A percentile compares a stretch with the other conserved stretches of the same genome.
These are phyloP conservation scores for Boletus pseudopeckii DNA, from an alignment of 768 basidiomycete genomes.

Conservation along the genomic window DNA sequence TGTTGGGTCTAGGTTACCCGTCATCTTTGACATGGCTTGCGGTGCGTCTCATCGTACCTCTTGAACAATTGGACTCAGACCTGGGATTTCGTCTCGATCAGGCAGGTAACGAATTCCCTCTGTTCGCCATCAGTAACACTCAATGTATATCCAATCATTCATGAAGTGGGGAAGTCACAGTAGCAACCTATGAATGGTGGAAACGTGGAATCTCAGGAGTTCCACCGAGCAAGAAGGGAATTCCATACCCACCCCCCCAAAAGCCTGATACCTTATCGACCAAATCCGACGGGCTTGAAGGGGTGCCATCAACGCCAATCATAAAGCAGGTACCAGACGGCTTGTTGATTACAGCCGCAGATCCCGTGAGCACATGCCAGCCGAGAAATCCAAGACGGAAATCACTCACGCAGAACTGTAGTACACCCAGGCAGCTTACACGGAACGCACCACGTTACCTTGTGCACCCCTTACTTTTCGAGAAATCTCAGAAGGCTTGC, in stretches of 20 bases:
- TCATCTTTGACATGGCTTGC: conserved; percentile 31
- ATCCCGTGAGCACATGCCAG: conserved; percentile 20
- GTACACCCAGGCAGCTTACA: conserved; percentile 62
- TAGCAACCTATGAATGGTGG: conserved; percentile 62
- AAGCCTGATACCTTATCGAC: background rate
- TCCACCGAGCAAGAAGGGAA: conserved; percentile 14
- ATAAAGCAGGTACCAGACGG: conserved; percentile 13
- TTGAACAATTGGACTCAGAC: background rate
- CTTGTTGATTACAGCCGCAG: conserved; percentile 22
- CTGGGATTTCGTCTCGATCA: background rate
- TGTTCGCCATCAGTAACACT: conserved; percentile 23
- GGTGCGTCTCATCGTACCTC: conserved; percentile 14
- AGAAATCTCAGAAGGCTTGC: conserved; percentile 54
- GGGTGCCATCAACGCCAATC: background rate
- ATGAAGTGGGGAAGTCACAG: conserved; percentile 60
- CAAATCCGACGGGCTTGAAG: background rate
- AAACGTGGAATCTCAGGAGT: conserved; percentile 31
- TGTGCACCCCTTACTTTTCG: conserved; percentile 61
- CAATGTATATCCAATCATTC: background rate
- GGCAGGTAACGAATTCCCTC: conserved; percentile 22
- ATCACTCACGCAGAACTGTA: conserved; percentile 27
- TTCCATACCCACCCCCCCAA: background rate
- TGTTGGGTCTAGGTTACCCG: conserved; percentile 13
- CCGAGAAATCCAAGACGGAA: background rate
- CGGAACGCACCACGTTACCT: conserved; percentile 47